Evolutionary conservation across 1,139 yeast species (phyloP), one percentile per base, ranked within the genome.

Genomic region (Candida freyschussii): DNA sequence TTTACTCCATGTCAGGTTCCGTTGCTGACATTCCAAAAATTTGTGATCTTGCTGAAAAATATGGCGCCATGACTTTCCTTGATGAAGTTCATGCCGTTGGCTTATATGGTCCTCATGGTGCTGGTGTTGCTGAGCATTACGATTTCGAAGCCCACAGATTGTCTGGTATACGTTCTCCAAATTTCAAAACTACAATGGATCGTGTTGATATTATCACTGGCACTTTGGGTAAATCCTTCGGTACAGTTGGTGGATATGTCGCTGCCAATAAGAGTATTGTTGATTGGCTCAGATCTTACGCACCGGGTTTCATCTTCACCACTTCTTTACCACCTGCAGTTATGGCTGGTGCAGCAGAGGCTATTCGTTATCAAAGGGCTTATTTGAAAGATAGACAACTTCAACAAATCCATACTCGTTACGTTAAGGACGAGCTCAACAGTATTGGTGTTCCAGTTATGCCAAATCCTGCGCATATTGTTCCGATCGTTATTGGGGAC

Each of bases 31-130:
- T 91, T 53, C 86, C 83, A 54, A 78, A 75, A 45, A 87, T 93
- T 47, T 91, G 97, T 60, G 96, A 87, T 53, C 70, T 91, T 55
- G 99, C 99, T 29, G 96, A 89, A 37, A 87, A 91, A 63, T 91
- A 93, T 59, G 97, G 97, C 41, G 97, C 97, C 26, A 64, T 91
- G 52, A 91, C 99, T 27, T 91, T 91, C 62, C 70, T 93, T 57
- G 99, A 91, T 59, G 99, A 91, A 62, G 99, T 91, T 29, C 99
- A 91, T 56, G 97, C 98, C 26, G 97, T 93, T 33, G 99, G 99
- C 36, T 76, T 91, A 82, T 91, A 91, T 59, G 98, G 98, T 53
- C 97, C 98, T 41, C 96, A 85, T 54, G 99, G 99, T 54, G 98
- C 96, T 26, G 99, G 99, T 65, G 97, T 91, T 36, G 96, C 97